Evolutionary conservation across 1,284 basidiomycete genomes (phyloP).

Genomic region (Sanghuangporus weigelae): DNA sequence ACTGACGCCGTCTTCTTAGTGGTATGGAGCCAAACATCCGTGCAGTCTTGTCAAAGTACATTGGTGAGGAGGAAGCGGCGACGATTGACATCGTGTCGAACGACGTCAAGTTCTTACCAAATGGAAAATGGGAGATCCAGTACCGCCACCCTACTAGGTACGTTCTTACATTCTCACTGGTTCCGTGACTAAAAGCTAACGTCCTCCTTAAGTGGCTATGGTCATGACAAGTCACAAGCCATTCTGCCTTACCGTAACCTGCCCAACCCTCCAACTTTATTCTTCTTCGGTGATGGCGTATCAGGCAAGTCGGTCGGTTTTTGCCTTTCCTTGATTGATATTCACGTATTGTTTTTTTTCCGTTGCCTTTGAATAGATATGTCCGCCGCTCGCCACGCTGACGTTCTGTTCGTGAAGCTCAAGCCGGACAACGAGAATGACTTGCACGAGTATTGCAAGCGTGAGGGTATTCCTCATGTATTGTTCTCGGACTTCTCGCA

Average conservation of each 20-base stretch:
- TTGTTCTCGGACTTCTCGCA: slow-evolving; percentile 62
- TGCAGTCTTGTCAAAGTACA: slow-evolving; percentile 74
- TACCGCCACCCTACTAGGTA: slow-evolving; percentile 85
- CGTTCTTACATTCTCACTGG: slow-evolving; percentile 8
- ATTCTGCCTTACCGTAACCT: slow-evolving; percentile 82
- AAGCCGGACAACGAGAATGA: slow-evolving; percentile 81
- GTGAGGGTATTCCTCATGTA: slow-evolving; percentile 62
- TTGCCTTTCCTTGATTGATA: background rate
- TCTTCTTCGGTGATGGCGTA: slow-evolving; percentile 96
- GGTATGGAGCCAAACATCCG: slow-evolving; percentile 93
- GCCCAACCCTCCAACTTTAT: slow-evolving; percentile 68
- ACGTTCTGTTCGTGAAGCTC: slow-evolving; percentile 86
- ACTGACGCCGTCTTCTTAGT: slow-evolving; percentile 32
- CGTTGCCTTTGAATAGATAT: slow-evolving; percentile 50
- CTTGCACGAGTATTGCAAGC: slow-evolving; percentile 71
- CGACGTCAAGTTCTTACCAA: slow-evolving; percentile 60
- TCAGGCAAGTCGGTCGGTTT: slow-evolving; percentile 49
- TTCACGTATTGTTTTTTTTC: background rate
- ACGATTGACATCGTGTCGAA: slow-evolving; percentile 90
- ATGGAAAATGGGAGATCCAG: slow-evolving; percentile 80
- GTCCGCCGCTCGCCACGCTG: slow-evolving; percentile 85
- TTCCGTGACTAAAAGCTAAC: background rate
- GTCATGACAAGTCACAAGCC: slow-evolving; percentile 91
- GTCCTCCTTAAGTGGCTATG: slow-evolving; percentile 59
- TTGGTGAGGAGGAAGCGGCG: slow-evolving; percentile 67